Conservation (phyloP, 495 filamentous ascomycete genomes). For the Podospora pseudopauciseta region DNA sequence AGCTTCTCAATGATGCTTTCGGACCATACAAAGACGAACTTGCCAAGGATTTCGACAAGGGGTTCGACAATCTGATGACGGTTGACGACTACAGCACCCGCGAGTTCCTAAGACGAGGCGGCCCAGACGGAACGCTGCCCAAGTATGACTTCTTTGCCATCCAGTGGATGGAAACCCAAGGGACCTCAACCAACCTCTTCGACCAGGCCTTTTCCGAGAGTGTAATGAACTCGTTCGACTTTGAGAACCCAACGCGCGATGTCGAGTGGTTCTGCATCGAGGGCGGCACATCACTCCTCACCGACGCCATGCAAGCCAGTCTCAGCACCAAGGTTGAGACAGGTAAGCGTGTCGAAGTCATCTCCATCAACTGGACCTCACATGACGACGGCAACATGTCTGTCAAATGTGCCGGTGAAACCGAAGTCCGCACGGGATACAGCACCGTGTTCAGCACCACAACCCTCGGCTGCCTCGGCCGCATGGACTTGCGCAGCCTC, state of each 20-base stretch:
- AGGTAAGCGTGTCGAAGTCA: not conserved
- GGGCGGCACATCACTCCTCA: conserved; percentile 24
- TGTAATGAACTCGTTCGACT: conserved; percentile 37
- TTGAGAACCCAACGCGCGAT: conserved; percentile 11
- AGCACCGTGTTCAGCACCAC: conserved; percentile 32
- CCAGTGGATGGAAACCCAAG: conserved; percentile 2
- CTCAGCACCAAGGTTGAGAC: too few species aligned
- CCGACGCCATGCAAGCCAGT: conserved; percentile 4
- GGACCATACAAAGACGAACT: not conserved
- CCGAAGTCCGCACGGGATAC: conserved; percentile 17
- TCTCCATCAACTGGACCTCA: not conserved
- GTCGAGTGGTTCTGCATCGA: conserved; percentile 17
- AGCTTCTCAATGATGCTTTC: not conserved
- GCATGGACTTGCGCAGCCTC: conserved; percentile 27
- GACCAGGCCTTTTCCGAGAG: conserved; percentile 37
- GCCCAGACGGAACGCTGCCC: not conserved
- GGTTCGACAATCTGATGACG: conserved; percentile 10
- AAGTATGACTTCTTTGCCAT: not conserved
- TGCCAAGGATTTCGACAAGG: not conserved
- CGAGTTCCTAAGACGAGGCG: not conserved
- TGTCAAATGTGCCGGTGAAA: not conserved
- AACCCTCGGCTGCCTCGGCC: conserved; percentile 27
- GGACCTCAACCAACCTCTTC: conserved; percentile 13
- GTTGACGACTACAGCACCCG: not conserved
- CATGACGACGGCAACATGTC: not conserved